phyloP scores from a whole-genome alignment of 306 rosid genomes.

The Lagenaria siceraria region DNA sequence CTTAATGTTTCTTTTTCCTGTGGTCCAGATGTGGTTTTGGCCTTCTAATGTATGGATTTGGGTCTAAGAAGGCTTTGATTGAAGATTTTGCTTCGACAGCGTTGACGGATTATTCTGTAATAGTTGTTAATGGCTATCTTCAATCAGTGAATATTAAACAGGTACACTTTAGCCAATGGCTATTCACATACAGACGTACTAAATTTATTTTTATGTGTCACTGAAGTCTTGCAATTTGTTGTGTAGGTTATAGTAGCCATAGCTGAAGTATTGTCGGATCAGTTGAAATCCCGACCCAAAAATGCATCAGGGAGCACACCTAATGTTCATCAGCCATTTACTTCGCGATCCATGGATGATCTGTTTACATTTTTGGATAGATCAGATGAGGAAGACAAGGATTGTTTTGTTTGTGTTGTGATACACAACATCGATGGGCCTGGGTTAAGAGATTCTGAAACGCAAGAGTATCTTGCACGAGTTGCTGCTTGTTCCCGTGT shows the following conservation, averaged over 20 bases:
- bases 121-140: constrained; percentile 87
- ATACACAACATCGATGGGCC: constrained; percentile 92
- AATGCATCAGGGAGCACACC: constrained; percentile 23
- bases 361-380: constrained; percentile 63
- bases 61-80: constrained; percentile 75
- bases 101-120: constrained; percentile 48
- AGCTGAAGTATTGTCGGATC: constrained; percentile 65
- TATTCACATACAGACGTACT: neutral
- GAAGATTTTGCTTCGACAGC: constrained; percentile 83
- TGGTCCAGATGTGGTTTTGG: constrained; percentile 53
- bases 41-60: constrained; percentile 89
- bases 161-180: constrained; percentile 24
- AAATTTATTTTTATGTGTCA: neutral
- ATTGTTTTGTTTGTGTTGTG: constrained; percentile 44
- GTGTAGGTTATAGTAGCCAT: constrained; percentile 54
- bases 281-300: constrained; percentile 37
- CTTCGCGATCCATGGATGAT: constrained; percentile 62
- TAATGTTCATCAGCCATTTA: constrained; percentile 43
- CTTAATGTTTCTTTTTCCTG: neutral
- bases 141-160: constrained; percentile 67
- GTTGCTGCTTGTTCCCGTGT: constrained; percentile 65
- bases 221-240: neutral
- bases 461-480: constrained; percentile 65
- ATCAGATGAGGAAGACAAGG: constrained; percentile 30
- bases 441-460: constrained; percentile 72